Evolutionary conservation across 139 green algal species (phyloP), one percentile per base, ranked within the genome.

Genomic region (Marvania coccoides): DNA sequence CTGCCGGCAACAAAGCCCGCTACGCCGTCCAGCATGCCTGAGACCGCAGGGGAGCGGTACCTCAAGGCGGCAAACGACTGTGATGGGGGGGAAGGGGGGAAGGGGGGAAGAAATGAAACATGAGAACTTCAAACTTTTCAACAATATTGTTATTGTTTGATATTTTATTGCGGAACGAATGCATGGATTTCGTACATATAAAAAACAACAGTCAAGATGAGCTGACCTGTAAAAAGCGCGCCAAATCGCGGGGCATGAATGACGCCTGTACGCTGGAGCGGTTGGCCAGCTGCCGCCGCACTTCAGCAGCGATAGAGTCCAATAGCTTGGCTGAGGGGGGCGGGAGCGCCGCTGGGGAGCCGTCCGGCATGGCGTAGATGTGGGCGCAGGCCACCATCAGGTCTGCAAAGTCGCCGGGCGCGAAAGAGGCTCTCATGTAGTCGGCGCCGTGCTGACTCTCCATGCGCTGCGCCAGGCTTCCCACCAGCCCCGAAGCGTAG

Each of bases 201-300:
- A 10, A 1, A 33, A 24, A 74, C 34, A 15, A 36, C 35, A 14
- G 29, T 13, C 14, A 26, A 59, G 26, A 66, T 28, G 51, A 65
- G 48, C 29, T 70, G 7, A 45, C 34, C 9, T 45, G 31, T 10
- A 80, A 47, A 19, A 85, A 51, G 3, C 70, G 59, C 39, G 77
- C 61, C 42, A 85, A 45, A 42, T 85, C 73, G 3, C 33, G n/a
- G 26, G 78, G 72, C 2, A 40, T 30, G 55, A 82, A 85, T 47
- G 75, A 24, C 1, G 58, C 40, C 19, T 51, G 33, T 8, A 65
- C 23, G 39, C 45, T 69, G 63, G 67, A 58, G 34, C 76, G 74
- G 73, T 85, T 85, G 45, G 72, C 59, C 46, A 85, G 40, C 63
- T 81, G 63, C 24, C 61, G 47, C 39, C 65, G 71, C 45, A 85